Conservation (phyloP, 768 basidiomycete genomes). For the Kwoniella newhampshirensis region DNA sequence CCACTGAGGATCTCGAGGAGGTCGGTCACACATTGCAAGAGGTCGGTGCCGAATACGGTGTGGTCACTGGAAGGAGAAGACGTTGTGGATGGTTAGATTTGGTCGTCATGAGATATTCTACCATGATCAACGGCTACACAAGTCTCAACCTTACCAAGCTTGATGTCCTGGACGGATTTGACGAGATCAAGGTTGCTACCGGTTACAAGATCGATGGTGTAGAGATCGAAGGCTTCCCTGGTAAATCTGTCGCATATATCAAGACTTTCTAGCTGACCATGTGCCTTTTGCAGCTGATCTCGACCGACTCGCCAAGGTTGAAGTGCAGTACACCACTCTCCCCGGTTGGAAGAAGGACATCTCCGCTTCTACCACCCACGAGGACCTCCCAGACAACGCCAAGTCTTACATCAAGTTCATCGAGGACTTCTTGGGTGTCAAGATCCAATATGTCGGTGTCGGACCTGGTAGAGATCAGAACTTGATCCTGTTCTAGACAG, state of each 20-base stretch:
- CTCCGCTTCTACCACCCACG: conserved; percentile 63
- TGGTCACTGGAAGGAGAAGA: conserved; percentile 85
- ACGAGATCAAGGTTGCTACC: conserved; percentile 83
- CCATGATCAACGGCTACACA: conserved; percentile 93
- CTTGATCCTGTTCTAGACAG: conserved; percentile 53
- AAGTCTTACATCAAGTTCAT: conserved; percentile 83
- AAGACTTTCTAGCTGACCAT: conserved; percentile 7
- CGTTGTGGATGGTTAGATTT: conserved; percentile 98
- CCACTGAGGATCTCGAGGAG: conserved; percentile 88
- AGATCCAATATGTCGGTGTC: conserved; percentile 88
- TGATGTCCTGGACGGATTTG: conserved; percentile 79
- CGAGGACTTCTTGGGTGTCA: conserved; percentile 69
- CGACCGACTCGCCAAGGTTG: conserved; percentile 70
- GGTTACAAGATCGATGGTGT: conserved; percentile 76
- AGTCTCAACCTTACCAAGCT: conserved; percentile 91
- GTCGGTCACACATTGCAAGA: conserved; percentile 86
- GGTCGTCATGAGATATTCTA: conserved; percentile 89
- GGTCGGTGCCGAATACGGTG: conserved; percentile 87
- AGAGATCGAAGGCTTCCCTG: conserved; percentile 80
- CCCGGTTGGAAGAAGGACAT: conserved; percentile 90
- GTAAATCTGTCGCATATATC: conserved; percentile 56
- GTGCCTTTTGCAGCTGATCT: conserved; percentile 66
- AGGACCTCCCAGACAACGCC: conserved; percentile 78
- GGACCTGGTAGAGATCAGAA: conserved; percentile 84
- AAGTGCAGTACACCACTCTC: conserved; percentile 82